These are phyloP conservation scores for Pythium apleroticum DNA, from an alignment of 352 stramenopile species.

Conservation along the genomic window DNA sequence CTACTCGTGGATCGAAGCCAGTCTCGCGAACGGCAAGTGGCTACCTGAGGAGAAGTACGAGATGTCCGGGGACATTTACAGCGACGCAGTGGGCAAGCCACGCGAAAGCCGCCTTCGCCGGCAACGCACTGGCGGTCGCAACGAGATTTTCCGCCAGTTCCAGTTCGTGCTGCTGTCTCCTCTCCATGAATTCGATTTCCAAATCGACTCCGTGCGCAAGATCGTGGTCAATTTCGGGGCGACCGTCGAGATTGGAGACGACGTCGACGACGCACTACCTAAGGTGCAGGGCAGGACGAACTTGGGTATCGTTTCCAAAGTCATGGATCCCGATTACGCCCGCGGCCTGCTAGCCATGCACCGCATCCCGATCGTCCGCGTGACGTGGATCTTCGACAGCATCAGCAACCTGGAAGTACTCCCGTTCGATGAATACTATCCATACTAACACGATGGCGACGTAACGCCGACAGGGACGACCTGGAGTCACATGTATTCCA, in stretches of 20 bases:
- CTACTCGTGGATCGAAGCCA: conserved; percentile 73
- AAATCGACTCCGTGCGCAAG: conserved; percentile 52
- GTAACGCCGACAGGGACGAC: neutral
- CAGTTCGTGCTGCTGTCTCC: conserved; percentile 76
- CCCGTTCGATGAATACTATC: conserved; percentile 86
- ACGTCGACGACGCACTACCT: conserved; percentile 8
- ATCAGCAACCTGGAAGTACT: conserved; percentile 83
- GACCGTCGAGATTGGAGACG: conserved; percentile 34
- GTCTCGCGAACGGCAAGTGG: conserved; percentile 60
- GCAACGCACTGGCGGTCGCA: conserved; percentile 49
- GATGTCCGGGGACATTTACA: conserved; percentile 82
- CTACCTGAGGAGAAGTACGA: conserved; percentile 71
- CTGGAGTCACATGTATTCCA: conserved; percentile 1
- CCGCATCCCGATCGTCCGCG: conserved; percentile 82
- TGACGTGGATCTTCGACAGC: conserved; percentile 88
- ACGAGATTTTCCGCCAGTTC: conserved; percentile 77
- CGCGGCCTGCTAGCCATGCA: conserved; percentile 61
- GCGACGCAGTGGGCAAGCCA: conserved; percentile 64
- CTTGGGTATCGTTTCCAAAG: conserved; percentile 76
- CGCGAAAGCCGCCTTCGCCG: conserved; percentile 57
- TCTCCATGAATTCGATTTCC: conserved; percentile 71
- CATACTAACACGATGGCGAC: conserved; percentile 43
- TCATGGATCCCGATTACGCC: conserved; percentile 49
- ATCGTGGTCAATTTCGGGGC: conserved; percentile 77
- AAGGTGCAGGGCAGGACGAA: conserved; percentile 15